These are phyloP conservation scores for Russula lepida DNA, from an alignment of 768 basidiomycete genomes.

Conservation along the genomic window DNA sequence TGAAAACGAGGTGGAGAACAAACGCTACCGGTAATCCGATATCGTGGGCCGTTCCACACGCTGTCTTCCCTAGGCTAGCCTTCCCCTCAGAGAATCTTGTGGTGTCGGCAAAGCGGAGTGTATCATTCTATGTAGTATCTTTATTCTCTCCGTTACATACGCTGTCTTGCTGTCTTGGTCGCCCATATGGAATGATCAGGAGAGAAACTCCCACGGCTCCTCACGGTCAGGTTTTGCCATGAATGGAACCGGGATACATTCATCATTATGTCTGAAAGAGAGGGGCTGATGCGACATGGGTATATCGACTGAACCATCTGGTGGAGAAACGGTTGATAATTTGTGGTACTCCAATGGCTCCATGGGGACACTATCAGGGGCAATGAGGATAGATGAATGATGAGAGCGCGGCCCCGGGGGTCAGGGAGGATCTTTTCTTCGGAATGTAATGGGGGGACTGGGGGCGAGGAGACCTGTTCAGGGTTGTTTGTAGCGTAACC, in stretches of 20 bases:
- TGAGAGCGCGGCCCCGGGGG: background rate
- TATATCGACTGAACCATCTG: background rate
- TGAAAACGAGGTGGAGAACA: slow-evolving; percentile 41
- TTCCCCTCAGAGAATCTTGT: background rate
- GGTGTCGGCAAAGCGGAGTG: background rate
- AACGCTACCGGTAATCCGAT: slow-evolving; percentile 51
- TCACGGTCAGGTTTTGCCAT: background rate
- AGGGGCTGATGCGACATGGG: no score
- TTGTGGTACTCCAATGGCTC: background rate
- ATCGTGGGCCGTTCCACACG: no score
- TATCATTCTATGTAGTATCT: background rate
- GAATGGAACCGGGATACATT: background rate
- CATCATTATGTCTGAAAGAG: background rate
- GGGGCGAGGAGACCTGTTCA: background rate
- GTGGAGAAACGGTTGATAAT: background rate
- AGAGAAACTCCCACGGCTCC: no score
- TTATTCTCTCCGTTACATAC: background rate
- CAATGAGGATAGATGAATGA: background rate
- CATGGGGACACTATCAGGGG: background rate
- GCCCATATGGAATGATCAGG: no score
- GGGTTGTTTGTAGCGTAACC: background rate
- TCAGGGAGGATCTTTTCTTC: background rate
- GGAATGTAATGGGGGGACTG: background rate
- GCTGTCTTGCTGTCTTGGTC: background rate
- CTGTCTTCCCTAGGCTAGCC: background rate